Base-by-base conservation (phyloP, 345 rosid genomes). In the Citrus unshiu region DNA sequence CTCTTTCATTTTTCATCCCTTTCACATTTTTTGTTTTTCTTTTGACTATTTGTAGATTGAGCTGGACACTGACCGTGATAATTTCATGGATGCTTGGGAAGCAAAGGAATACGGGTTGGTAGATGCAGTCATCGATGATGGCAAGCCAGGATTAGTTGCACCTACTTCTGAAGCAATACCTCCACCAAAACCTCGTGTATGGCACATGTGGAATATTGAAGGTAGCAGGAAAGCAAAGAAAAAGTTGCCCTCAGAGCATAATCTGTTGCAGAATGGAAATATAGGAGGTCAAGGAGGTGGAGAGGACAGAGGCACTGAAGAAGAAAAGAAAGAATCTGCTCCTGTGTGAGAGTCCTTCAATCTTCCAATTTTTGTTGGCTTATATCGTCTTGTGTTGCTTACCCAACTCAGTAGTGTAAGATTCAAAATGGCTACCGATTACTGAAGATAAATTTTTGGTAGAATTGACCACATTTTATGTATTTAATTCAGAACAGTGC, bases 11-110 rank as follows among this genome's bases (percentile, higher is more conserved):
- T 65, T 39, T 72, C 39, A 49, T 43, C 6, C 6, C 58, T 18
- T 39, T 29, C 34, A 16, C 25, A 13, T 74, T 73, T 4, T 54
- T 18, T 1, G 1, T 54, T 68, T 24, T 37, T 27, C 35, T 7
- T 66, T 25, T 62, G 22, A 12, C 6, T 22, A 14, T 65, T 58
- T 73, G 76, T 87, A 95, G 98, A 85, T 95, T 25, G 97, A 92
- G 74, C 77, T 82, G 58, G 98, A 95, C 79, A 90, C 97, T 37
- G 94, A 87, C 75, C 92, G 93, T 49, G 97, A 95, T 73, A 87
- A 91, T 67, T 95, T 91, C 88, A 89, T 95, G 98, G 88, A 84
- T 80, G 90, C 99, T 27, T 95, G 98, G 99, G 93, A 95, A 81
- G 97, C 99, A 12, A 93, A 92, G 87, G 96, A 92, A 71, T 95